phyloP scores from a whole-genome alignment of 139 green algal genomes.

The Tetraselmis chui region DNA sequence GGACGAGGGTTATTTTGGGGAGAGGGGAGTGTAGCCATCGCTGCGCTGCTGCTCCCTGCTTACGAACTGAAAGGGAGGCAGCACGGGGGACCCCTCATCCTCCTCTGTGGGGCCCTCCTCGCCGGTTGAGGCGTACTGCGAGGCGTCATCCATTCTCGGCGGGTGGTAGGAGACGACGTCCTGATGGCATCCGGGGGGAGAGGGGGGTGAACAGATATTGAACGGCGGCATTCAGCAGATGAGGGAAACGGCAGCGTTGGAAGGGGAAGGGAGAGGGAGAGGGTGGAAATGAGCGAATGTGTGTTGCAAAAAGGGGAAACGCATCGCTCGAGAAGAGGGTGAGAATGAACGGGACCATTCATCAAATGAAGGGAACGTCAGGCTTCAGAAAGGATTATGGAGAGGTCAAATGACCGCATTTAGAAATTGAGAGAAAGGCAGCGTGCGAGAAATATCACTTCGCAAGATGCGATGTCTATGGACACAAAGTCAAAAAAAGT shows the following conservation, averaged over 20 bases:
- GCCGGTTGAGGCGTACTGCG: neutral
- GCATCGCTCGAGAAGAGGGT: neutral
- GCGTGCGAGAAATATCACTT: neutral
- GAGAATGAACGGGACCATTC: no score
- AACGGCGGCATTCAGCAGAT: neutral
- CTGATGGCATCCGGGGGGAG: neutral
- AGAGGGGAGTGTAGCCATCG: neutral
- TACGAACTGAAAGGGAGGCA: neutral
- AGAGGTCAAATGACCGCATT: no score
- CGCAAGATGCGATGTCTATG: no score
- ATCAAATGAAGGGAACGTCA: no score
- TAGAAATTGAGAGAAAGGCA: neutral
- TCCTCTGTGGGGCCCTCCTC: neutral
- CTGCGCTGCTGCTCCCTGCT: neutral
- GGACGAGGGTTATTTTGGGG: no score
- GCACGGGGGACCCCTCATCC: neutral
- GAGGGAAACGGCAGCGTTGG: neutral
- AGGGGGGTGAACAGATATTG: neutral
- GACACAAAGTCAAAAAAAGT: no score
- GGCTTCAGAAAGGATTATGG: no score
- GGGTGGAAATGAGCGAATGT: neutral
- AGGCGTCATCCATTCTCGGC: neutral
- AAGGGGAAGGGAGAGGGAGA: neutral
- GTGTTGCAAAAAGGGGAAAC: neutral
- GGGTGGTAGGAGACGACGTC: neutral